Conservation (phyloP, 2,329 filamentous ascomycete genomes). For the Aphanoascus verrucosus region DNA sequence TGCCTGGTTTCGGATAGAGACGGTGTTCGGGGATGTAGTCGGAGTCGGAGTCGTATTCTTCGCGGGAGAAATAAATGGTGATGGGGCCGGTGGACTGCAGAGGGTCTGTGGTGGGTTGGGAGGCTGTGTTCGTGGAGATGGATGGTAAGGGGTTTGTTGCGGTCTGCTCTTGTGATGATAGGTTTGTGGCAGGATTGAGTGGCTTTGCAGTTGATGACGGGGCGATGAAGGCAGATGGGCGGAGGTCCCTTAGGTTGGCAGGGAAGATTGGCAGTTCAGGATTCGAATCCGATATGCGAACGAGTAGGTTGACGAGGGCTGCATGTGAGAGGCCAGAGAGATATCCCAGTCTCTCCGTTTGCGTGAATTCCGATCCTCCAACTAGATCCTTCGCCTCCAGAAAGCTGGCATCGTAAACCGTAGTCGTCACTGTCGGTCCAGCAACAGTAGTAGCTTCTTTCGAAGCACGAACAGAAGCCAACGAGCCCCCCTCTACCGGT, state of each 20-base stretch:
- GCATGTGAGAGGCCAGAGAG: constrained; percentile 50
- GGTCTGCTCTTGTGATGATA: background rate
- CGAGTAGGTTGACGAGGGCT: constrained; percentile 54
- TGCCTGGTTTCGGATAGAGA: constrained; percentile 53
- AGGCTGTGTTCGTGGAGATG: constrained; percentile 8
- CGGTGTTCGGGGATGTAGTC: constrained; percentile 47
- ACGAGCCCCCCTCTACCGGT: constrained; percentile 18
- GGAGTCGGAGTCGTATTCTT: constrained; percentile 26
- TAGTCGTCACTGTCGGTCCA: constrained; percentile 12
- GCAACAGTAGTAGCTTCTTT: background rate
- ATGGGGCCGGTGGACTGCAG: constrained; percentile 11
- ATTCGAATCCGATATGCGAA: constrained; percentile 50
- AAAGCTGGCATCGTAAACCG: constrained; percentile 19
- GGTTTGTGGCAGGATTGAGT: background rate
- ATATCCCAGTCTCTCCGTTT: constrained; percentile 50
- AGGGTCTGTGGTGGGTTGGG: background rate
- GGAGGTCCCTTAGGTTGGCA: constrained; percentile 23
- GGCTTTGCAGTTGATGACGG: background rate
- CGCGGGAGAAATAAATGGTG: constrained; percentile 10
- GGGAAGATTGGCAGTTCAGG: constrained; percentile 58
- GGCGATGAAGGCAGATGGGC: constrained; percentile 10
- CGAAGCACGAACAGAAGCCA: background rate
- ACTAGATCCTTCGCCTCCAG: constrained; percentile 21
- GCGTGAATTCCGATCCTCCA: constrained; percentile 23
- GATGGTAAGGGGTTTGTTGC: background rate